Evolutionary conservation across 2,329 filamentous ascomycete species (phyloP).

Genomic region (Arthroderma sp.): DNA sequence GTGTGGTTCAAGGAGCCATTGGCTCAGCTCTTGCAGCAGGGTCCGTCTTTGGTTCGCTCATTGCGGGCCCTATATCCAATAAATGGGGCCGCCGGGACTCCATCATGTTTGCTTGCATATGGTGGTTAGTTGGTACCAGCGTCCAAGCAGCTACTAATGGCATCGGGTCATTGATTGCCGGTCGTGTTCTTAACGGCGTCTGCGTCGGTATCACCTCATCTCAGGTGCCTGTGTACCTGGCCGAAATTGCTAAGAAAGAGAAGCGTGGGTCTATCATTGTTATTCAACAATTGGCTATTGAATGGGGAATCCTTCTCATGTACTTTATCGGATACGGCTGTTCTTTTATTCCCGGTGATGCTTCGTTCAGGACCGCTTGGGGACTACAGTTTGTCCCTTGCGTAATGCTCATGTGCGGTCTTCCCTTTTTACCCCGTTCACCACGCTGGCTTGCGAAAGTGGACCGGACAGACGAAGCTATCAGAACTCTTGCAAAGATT

Average conservation of each 20-base stretch:
- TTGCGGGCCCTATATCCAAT: constrained; percentile 22
- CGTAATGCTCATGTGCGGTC: constrained; percentile 25
- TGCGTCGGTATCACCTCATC: constrained; percentile 24
- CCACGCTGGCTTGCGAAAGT: constrained; percentile 39
- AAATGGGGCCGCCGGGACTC: constrained; percentile 28
- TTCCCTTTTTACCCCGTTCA: constrained; percentile 17
- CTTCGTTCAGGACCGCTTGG: constrained; percentile 36
- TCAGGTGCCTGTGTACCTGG: constrained; percentile 26
- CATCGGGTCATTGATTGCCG: constrained; percentile 22
- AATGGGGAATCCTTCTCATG: constrained; percentile 35
- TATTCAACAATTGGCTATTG: constrained; percentile 27
- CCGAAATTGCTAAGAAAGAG: constrained; percentile 24
- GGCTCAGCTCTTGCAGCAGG: constrained; percentile 56
- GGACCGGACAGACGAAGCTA: constrained; percentile 49
- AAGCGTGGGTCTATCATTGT: constrained; percentile 21
- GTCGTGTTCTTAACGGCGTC: constrained; percentile 17
- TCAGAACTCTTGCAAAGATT: constrained; percentile 41
- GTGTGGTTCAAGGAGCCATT: constrained; percentile 46
- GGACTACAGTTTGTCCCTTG: constrained; percentile 34
- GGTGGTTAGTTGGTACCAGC: constrained; percentile 24
- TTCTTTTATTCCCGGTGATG: constrained; percentile 27
- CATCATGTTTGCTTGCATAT: constrained; percentile 39
- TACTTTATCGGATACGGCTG: constrained; percentile 38
- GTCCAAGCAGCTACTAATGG: constrained; percentile 31
- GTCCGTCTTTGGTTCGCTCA: constrained; percentile 49